Base-by-base conservation (phyloP, 2,329 filamentous ascomycete species). In the Sporothrix pseudoabietina region DNA sequence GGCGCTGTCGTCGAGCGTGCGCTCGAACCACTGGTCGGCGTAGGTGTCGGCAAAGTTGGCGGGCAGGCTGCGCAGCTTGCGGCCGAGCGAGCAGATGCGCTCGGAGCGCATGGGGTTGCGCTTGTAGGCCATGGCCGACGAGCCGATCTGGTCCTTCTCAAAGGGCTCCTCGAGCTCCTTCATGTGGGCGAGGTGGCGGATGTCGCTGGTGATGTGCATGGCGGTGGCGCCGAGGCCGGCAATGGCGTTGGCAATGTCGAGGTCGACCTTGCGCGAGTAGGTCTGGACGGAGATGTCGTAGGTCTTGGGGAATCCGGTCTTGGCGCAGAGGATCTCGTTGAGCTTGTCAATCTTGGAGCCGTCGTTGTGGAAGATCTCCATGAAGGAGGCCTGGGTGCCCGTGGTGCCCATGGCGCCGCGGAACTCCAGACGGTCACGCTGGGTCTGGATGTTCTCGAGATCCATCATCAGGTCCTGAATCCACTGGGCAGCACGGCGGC, bases 151-250 rank as follows among this genome's bases (percentile, higher is more conserved):
- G 76, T 90, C 88, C 78, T 89, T 89, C 83, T 94, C 92, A 77
- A 94, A 93, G 0, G 92, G 93, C 84, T 94, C 92, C 79, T 97
- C 94, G 74, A 96, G 85, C 81, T 97, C 93, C 85, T 97, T 97
- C 82, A 90, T 69, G 71, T 76, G 63, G 6, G 73, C 75, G 16
- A 76, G 70, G 59, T 76, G 75, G 26, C 75, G 72, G 76, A 96
- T 92, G 78, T 95, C 92, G 65, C 87, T 86, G 68, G 89, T 88
- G 75, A 97, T 94, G 74, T 91, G 89, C 79, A 93, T 88, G 69
- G 89, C 92, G 0, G 93, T 93, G n/a, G 93, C 87, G 32, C 92
- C 94, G 70, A 97, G 89, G 0, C 90, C 92, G 44, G 88, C 86
- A 47, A 97, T 85, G n/a, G 92, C 93, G 79, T 96, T 94, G 78